Percentiles rank a stretch among this genome's conserved stretches.
Evolutionary conservation across 1,139 yeast species (phyloP).

Genomic region (Debaryomyces psychrophilus): DNA sequence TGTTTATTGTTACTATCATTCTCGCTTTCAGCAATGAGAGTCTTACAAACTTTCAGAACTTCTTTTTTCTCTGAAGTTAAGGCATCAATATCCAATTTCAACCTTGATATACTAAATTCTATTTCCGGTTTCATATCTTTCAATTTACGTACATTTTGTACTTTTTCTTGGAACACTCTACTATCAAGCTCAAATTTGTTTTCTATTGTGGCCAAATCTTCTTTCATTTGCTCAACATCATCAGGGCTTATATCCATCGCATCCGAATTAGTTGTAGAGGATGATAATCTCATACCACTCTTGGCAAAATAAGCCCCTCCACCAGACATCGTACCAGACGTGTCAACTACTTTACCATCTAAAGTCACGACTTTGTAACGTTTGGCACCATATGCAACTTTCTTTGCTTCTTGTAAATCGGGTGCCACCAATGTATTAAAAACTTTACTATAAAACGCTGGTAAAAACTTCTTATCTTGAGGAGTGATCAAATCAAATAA

Average conservation of each 20-base stretch:
- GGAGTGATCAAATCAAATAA: constrained; percentile 82
- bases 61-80: constrained; percentile 52
- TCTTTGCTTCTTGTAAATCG: constrained; percentile 77
- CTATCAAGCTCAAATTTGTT: constrained; percentile 54
- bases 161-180: constrained; percentile 61
- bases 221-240: constrained; percentile 60
- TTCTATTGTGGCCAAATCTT: constrained; percentile 60
- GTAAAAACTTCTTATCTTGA: constrained; percentile 65
- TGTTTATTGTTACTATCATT: constrained; percentile 26
- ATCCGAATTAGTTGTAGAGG: constrained; percentile 26
- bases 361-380: constrained; percentile 89
- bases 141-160: constrained; percentile 56
- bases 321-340: constrained; percentile 97
- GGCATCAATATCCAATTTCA: constrained; percentile 67
- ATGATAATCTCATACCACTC: constrained; percentile 64
- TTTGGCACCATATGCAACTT: constrained; percentile 82
- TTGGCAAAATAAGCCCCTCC: constrained; percentile 76
- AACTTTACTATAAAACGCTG: constrained; percentile 88
- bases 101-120: constrained; percentile 62
- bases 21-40: constrained; percentile 43
- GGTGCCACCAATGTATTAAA: constrained; percentile 87
- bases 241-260: constrained; percentile 48
- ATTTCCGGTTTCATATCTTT: constrained; percentile 71
- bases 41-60: constrained; percentile 37
- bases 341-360: constrained; percentile 90